A percentile compares a stretch with the other conserved stretches of the same genome.
Evolutionary conservation across 768 basidiomycete genomes (phyloP).

Genomic region (Boletus rubroflammeus): DNA sequence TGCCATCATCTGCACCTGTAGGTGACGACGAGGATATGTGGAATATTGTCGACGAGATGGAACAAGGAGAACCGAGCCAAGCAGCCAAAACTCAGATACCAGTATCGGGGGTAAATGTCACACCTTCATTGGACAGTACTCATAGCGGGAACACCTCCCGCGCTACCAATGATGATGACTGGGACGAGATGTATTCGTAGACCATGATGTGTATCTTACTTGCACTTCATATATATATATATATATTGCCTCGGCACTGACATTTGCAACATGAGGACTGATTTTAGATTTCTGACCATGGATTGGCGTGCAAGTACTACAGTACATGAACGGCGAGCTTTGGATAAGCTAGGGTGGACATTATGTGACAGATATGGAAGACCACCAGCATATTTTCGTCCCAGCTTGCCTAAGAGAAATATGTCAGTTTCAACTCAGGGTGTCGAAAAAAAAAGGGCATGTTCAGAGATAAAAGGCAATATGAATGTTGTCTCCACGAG

Average conservation of each 20-base stretch:
- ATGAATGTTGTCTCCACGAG: conserved; percentile 24
- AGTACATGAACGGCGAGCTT: background rate
- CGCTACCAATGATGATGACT: conserved; percentile 48
- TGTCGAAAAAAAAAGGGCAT: background rate
- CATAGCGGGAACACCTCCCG: conserved; percentile 10
- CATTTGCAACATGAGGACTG: background rate
- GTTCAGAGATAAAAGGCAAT: conserved; percentile 26
- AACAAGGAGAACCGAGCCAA: conserved; percentile 25
- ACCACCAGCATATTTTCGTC: background rate
- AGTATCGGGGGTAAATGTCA: conserved; percentile 22
- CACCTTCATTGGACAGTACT: conserved; percentile 10
- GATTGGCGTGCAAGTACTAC: background rate
- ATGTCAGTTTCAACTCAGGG: conserved; percentile 4
- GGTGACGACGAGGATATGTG: conserved; percentile 69
- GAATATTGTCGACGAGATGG: conserved; percentile 60
- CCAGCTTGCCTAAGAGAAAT: background rate
- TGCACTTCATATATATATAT: too few species aligned
- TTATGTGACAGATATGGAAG: background rate
- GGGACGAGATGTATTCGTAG: conserved; percentile 64
- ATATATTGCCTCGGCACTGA: background rate
- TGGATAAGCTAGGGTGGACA: background rate
- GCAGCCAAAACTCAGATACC: conserved; percentile 15
- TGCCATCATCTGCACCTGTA: background rate
- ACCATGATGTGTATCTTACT: background rate
- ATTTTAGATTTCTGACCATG: background rate